phyloP scores from a whole-genome alignment of 371 early-diverging fungal genomes.

The Funneliformis caledonium region DNA sequence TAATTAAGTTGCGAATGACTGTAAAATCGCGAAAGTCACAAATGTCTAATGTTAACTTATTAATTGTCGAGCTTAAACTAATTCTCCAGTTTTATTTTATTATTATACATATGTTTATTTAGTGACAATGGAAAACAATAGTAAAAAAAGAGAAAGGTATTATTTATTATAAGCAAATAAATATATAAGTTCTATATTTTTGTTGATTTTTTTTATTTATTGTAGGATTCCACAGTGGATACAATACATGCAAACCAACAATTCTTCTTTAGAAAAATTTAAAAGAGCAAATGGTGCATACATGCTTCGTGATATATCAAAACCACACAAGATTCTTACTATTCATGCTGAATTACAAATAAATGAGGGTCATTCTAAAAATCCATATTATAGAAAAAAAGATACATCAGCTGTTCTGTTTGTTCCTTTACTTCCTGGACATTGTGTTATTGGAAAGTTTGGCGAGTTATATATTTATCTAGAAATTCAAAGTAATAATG shows the following conservation, averaged over 20 bases:
- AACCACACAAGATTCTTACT: neutral
- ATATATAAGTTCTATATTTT: neutral
- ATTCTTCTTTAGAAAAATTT: neutral
- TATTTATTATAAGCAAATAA: too few species aligned
- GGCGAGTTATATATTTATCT: neutral
- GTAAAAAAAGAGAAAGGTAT: too few species aligned
- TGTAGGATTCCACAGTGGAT: neutral
- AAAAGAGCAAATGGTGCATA: neutral
- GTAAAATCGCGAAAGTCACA: too few species aligned
- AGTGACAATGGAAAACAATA: too few species aligned
- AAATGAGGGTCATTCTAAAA: neutral
- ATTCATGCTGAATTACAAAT: constrained; percentile 6
- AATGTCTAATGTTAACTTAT: too few species aligned
- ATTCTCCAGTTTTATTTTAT: too few species aligned
- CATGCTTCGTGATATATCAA: neutral
- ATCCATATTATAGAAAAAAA: neutral
- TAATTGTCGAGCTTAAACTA: too few species aligned
- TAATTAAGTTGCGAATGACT: too few species aligned
- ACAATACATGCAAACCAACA: neutral
- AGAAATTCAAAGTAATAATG: too few species aligned
- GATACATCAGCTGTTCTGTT: neutral
- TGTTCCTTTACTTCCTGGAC: neutral
- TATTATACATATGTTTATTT: too few species aligned
- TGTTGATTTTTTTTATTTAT: neutral
- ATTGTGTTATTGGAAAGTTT: neutral